Conservation (phyloP, 345 rosid species). For the Salix exigua region DNA sequence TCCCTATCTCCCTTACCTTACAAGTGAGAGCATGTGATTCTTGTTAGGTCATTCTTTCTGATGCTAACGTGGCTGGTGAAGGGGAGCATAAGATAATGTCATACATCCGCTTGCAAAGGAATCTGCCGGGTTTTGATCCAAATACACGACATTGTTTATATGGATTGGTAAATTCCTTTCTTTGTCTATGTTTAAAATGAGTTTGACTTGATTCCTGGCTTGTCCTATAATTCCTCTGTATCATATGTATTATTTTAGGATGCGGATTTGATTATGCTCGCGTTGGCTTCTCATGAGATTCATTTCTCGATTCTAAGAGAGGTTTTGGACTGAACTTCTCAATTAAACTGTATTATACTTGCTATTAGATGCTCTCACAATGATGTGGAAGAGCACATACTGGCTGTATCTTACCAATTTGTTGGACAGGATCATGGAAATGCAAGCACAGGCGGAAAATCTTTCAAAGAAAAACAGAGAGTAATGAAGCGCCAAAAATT, state of each 20-base stretch:
- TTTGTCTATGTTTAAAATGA: neutral
- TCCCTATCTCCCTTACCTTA: neutral
- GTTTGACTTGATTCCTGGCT: neutral
- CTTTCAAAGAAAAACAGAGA: neutral
- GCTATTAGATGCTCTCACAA: neutral
- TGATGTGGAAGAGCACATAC: neutral
- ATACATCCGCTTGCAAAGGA: slow-evolving; percentile 34
- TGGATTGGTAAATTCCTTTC: slow-evolving; percentile 30
- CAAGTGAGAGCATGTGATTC: neutral
- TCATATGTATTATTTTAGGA: slow-evolving; percentile 20
- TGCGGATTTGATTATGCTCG: slow-evolving; percentile 37
- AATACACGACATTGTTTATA: slow-evolving; percentile 35
- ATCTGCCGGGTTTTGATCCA: slow-evolving; percentile 33
- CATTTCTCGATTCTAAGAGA: slow-evolving; percentile 37
- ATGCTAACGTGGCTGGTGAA: slow-evolving; percentile 36
- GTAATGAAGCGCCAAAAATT: neutral
- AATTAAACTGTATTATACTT: neutral
- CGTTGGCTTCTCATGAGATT: slow-evolving; percentile 31
- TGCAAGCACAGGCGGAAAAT: neutral
- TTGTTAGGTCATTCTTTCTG: slow-evolving; percentile 34
- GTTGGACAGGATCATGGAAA: neutral
- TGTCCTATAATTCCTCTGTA: neutral
- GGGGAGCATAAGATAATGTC: slow-evolving; percentile 43
- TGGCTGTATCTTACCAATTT: neutral
- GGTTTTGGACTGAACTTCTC: slow-evolving; percentile 13